These are phyloP conservation scores for Sphaceloma murrayae DNA, from an alignment of 2,329 filamentous ascomycete species.

Conservation along the genomic window DNA sequence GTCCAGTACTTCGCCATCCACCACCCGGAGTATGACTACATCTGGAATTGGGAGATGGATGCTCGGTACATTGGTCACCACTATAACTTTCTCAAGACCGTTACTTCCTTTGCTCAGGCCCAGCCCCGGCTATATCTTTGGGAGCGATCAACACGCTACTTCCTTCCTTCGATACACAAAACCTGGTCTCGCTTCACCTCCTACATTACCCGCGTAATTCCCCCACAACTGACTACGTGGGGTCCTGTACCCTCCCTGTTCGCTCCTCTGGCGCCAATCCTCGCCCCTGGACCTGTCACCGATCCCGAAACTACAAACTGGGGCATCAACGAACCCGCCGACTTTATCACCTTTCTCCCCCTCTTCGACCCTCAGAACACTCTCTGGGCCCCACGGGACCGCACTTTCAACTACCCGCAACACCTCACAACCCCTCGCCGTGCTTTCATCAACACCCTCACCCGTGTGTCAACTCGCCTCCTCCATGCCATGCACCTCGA, in stretches of 20 bases:
- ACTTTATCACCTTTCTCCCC: conserved; percentile 68
- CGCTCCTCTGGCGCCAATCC: background rate
- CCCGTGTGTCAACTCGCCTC: conserved; percentile 56
- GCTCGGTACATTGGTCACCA: conserved; percentile 66
- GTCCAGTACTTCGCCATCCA: conserved; percentile 10
- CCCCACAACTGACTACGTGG: conserved; percentile 45
- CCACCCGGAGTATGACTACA: conserved; percentile 65
- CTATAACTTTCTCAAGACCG: conserved; percentile 61
- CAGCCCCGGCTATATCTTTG: conserved; percentile 48
- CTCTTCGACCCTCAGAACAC: conserved; percentile 63
- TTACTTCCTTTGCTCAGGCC: conserved; percentile 43
- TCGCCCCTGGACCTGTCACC: conserved; percentile 35
- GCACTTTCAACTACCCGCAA: conserved; percentile 40
- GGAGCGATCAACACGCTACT: conserved; percentile 33
- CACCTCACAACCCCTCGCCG: conserved; percentile 45
- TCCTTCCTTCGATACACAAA: background rate
- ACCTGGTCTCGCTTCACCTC: conserved; percentile 5
- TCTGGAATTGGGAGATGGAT: conserved; percentile 79
- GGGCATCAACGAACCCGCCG: conserved; percentile 61
- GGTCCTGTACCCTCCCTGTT: conserved; percentile 34
- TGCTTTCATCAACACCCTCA: conserved; percentile 61
- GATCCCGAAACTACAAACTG: conserved; percentile 51
- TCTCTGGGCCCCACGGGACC: conserved; percentile 60
- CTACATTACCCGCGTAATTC: conserved; percentile 51
- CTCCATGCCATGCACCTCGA: conserved; percentile 67